Evolutionary conservation across 345 rosid species (phyloP).

Genomic region (Salix suchowensis): DNA sequence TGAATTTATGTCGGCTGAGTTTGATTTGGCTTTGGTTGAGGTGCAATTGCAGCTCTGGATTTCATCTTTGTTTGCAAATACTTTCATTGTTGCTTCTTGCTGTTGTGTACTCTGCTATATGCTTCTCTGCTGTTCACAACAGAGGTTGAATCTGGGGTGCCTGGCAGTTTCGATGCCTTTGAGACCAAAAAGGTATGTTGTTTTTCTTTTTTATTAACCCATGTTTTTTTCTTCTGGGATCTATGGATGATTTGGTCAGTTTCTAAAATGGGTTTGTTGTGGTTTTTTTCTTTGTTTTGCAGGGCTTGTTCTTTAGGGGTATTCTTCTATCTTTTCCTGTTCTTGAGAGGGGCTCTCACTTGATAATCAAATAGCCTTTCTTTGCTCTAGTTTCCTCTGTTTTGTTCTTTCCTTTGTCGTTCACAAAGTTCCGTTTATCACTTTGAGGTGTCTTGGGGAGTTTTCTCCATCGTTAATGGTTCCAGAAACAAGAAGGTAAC

Average conservation of each 20-base stretch:
- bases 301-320: slow-evolving; percentile 72
- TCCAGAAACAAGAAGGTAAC: slow-evolving; percentile 35
- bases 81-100: slow-evolving; percentile 15
- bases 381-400: neutral
- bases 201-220: neutral
- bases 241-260: neutral
- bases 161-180: slow-evolving; percentile 75
- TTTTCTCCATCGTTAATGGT: slow-evolving; percentile 26
- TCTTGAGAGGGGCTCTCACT: slow-evolving; percentile 62
- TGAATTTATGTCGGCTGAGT: slow-evolving; percentile 86
- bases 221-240: neutral
- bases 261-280: slow-evolving; percentile 25
- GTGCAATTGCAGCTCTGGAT: slow-evolving; percentile 58
- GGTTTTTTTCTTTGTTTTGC: slow-evolving; percentile 23
- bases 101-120: slow-evolving; percentile 1
- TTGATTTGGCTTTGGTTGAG: slow-evolving; percentile 68
- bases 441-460: slow-evolving; percentile 29
- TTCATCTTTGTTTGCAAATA: slow-evolving; percentile 11
- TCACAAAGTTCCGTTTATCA: slow-evolving; percentile 3
- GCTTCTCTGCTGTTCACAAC: slow-evolving; percentile 46
- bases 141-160: slow-evolving; percentile 45
- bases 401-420: neutral
- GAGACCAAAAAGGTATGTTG: slow-evolving; percentile 54
- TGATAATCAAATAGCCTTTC: slow-evolving; percentile 27
- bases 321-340: slow-evolving; percentile 63